Evolutionary conservation across 2,329 filamentous ascomycete genomes (phyloP).

Genomic region (Trichophyton simii): DNA sequence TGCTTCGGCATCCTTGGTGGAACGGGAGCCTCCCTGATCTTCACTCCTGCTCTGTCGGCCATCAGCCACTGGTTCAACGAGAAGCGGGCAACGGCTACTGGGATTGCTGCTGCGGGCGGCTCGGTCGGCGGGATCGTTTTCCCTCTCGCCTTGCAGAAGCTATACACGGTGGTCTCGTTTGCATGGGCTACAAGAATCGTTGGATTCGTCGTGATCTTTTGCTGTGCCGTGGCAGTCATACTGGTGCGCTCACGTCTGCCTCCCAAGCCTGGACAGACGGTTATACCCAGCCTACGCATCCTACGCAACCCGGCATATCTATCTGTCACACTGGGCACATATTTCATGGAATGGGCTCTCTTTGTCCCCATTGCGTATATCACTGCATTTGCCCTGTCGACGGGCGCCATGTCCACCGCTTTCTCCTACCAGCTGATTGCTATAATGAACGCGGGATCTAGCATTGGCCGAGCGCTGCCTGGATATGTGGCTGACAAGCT

Average conservation of each 20-base stretch:
- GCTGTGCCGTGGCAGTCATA: slow-evolving; percentile 4
- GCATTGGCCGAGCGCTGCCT: slow-evolving; percentile 40
- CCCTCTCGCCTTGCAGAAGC: slow-evolving; percentile 22
- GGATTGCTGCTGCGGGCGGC: slow-evolving; percentile 25
- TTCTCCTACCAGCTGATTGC: slow-evolving; percentile 1
- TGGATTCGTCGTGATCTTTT: slow-evolving; percentile 12
- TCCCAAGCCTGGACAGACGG: slow-evolving; percentile 9
- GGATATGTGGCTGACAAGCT: slow-evolving; percentile 42
- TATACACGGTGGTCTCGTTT: slow-evolving; percentile 20
- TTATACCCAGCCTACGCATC: slow-evolving; percentile 1
- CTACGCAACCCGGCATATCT: background rate
- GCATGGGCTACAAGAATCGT: slow-evolving; percentile 15
- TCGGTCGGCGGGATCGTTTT: slow-evolving; percentile 26
- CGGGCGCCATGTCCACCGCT: background rate
- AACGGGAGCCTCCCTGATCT: slow-evolving; percentile 21
- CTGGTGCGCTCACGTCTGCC: slow-evolving; percentile 14
- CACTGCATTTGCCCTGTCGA: slow-evolving; percentile 1
- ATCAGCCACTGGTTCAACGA: slow-evolving; percentile 26
- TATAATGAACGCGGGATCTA: background rate
- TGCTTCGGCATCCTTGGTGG: slow-evolving; percentile 26
- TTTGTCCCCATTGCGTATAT: background rate
- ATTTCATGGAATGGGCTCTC: slow-evolving; percentile 3
- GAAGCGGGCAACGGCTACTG: slow-evolving; percentile 23
- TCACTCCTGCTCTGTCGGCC: slow-evolving; percentile 21
- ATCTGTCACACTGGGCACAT: background rate